A percentile compares a stretch with the other conserved stretches of the same genome.
phyloP scores from a whole-genome alignment of 2,329 filamentous ascomycete genomes.

The Seiridium cupressi region DNA sequence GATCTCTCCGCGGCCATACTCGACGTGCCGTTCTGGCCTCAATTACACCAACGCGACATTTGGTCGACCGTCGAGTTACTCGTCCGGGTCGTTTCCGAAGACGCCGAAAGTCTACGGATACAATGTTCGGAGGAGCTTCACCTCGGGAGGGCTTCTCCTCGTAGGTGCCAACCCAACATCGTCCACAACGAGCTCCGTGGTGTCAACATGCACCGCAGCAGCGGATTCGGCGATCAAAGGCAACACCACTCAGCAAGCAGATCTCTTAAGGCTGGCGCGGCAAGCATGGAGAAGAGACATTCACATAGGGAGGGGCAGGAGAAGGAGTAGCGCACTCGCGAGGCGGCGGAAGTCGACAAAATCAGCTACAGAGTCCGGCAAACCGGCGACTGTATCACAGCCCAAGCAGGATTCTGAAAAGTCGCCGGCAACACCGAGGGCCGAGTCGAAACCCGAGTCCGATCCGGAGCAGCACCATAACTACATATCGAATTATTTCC shows the following conservation, averaged over 20 bases:
- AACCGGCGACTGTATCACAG: slow-evolving; percentile 10
- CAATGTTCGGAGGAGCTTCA: slow-evolving; percentile 48
- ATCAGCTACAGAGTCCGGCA: slow-evolving; percentile 22
- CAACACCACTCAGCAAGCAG: slow-evolving; percentile 25
- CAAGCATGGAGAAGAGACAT: slow-evolving; percentile 34
- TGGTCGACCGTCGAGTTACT: slow-evolving; percentile 21
- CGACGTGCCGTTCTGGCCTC: slow-evolving; percentile 14
- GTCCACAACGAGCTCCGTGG: slow-evolving; percentile 35
- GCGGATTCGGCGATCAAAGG: slow-evolving; percentile 33
- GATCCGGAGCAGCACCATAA: slow-evolving; percentile 43
- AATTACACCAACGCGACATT: slow-evolving; percentile 16
- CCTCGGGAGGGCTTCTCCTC: slow-evolving; percentile 53
- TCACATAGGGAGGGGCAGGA: slow-evolving; percentile 25
- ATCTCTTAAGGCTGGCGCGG: slow-evolving; percentile 32
- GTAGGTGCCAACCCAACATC: slow-evolving; percentile 41
- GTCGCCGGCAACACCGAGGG: slow-evolving; percentile 12
- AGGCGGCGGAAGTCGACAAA: slow-evolving; percentile 30
- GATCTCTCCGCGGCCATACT: slow-evolving; percentile 18
- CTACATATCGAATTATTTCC: slow-evolving; percentile 59
- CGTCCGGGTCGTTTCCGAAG: slow-evolving; percentile 23
- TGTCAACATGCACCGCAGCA: slow-evolving; percentile 36
- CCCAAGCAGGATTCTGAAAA: slow-evolving; percentile 16
- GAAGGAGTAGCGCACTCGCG: slow-evolving; percentile 12
- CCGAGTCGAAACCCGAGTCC: slow-evolving; percentile 18
- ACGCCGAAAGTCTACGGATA: slow-evolving; percentile 29